Evolutionary conservation across 2,329 filamentous ascomycete genomes (phyloP).

Genomic region (Botrytis fragariae): DNA sequence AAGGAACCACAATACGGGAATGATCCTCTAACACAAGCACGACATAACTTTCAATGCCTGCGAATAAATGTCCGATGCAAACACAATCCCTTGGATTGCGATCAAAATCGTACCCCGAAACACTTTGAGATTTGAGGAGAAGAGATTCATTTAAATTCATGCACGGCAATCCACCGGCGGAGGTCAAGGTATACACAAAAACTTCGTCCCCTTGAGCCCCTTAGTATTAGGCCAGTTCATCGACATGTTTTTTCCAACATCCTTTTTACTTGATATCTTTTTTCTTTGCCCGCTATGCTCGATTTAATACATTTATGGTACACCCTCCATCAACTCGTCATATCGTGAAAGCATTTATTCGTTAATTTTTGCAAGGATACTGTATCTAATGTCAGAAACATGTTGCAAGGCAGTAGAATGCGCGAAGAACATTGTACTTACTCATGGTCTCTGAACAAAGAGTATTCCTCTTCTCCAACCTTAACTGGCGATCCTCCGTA

Average conservation of each 20-base stretch:
- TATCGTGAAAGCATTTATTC: constrained; percentile 60
- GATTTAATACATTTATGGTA: constrained; percentile 34
- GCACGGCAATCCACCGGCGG: constrained; percentile 19
- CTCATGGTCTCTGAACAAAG: constrained; percentile 97
- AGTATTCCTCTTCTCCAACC: constrained; percentile 95
- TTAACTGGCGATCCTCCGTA: constrained; percentile 94
- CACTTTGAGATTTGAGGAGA: constrained; percentile 22
- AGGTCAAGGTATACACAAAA: constrained; percentile 23
- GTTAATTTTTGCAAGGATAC: constrained; percentile 98
- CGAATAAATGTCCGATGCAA: neutral
- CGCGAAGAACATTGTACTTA: constrained; percentile 53
- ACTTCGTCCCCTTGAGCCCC: constrained; percentile 5
- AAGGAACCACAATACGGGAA: neutral
- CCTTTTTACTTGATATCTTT: constrained; percentile 17
- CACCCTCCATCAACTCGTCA: constrained; percentile 23
- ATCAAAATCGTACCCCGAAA: neutral
- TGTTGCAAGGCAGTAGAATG: neutral
- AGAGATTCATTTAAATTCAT: constrained; percentile 30
- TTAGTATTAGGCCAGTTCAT: constrained; percentile 12
- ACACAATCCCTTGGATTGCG: constrained; percentile 11
- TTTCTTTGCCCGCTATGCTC: constrained; percentile 28
- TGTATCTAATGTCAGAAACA: constrained; percentile 42
- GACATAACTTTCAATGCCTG: constrained; percentile 4
- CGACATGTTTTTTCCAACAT: constrained; percentile 7
- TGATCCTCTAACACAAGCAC: neutral